phyloP scores from a whole-genome alignment of 2,329 filamentous ascomycete species.

The Cephalotrichum gorgonifer region DNA sequence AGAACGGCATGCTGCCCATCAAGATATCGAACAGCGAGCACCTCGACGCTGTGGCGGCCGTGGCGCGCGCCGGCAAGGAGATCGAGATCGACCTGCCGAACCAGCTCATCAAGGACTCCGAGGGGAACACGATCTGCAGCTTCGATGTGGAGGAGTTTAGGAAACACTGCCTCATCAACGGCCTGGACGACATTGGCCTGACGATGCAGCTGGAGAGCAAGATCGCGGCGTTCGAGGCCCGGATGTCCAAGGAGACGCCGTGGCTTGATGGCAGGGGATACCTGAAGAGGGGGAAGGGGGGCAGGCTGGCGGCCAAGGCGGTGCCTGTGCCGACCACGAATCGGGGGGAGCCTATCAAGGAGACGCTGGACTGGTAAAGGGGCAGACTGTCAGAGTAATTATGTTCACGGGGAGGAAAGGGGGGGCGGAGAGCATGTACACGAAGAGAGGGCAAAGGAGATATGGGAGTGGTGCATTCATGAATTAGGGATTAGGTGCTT shows the following conservation, averaged over 20 bases:
- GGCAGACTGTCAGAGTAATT: background rate
- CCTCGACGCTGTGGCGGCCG: slow-evolving; percentile 61
- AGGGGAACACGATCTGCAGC: slow-evolving; percentile 60
- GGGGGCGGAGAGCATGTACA: too few relatives aligned
- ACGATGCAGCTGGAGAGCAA: slow-evolving; percentile 89
- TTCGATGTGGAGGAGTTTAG: slow-evolving; percentile 92
- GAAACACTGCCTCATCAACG: slow-evolving; percentile 89
- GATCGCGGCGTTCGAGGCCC: slow-evolving; percentile 73
- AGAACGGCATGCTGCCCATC: slow-evolving; percentile 97
- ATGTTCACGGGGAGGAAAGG: too few relatives aligned
- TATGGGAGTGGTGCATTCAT: too few relatives aligned
- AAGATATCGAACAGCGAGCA: slow-evolving; percentile 56
- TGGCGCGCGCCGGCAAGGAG: slow-evolving; percentile 71
- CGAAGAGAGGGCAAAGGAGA: too few relatives aligned
- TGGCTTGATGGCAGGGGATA: slow-evolving; percentile 88
- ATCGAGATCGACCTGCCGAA: slow-evolving; percentile 82
- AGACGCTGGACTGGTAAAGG: slow-evolving; percentile 78
- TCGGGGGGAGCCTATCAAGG: slow-evolving; percentile 69
- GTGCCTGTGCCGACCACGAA: slow-evolving; percentile 79
- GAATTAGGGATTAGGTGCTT: too few relatives aligned
- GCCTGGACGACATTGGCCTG: slow-evolving; percentile 88
- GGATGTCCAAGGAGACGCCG: slow-evolving; percentile 67
- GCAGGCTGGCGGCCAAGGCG: slow-evolving; percentile 46
- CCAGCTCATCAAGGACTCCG: slow-evolving; percentile 68
- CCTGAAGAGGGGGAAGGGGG: slow-evolving; percentile 49